Conservation (phyloP, 2,329 filamentous ascomycete genomes). For the Monosporascus sp. region DNA sequence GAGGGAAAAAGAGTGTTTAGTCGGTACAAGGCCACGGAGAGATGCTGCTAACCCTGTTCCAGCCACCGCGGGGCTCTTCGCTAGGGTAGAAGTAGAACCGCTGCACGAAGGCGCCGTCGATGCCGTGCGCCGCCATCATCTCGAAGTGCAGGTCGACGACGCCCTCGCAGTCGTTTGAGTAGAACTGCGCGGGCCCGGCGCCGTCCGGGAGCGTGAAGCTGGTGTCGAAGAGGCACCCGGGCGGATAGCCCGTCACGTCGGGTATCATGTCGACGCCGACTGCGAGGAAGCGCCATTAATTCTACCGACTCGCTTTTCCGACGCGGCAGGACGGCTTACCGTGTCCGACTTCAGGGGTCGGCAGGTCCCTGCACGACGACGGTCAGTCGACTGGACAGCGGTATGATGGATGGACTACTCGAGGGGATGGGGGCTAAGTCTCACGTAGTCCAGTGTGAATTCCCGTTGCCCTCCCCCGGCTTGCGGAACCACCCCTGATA, state of each 20-base stretch:
- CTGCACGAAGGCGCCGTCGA: slow-evolving; percentile 20
- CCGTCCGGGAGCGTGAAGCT: slow-evolving; percentile 15
- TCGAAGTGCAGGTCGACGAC: slow-evolving; percentile 21
- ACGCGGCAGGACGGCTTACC: slow-evolving; percentile 2
- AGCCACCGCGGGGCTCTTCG: slow-evolving; percentile 15
- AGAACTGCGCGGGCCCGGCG: slow-evolving; percentile 12
- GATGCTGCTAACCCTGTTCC: slow-evolving; percentile 12
- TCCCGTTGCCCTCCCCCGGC: slow-evolving; percentile 16
- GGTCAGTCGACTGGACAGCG: neutral
- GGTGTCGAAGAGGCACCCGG: slow-evolving; percentile 20
- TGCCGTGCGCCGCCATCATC: slow-evolving; percentile 17
- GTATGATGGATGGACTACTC: no score
- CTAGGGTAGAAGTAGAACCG: slow-evolving; percentile 20
- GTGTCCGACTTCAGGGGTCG: slow-evolving; percentile 17
- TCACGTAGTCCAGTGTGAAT: slow-evolving; percentile 23
- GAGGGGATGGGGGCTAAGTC: neutral
- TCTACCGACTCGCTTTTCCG: neutral
- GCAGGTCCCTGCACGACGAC: slow-evolving; percentile 8
- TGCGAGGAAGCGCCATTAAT: slow-evolving; percentile 7
- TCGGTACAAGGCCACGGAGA: neutral
- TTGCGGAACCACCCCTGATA: slow-evolving; percentile 24
- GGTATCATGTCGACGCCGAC: slow-evolving; percentile 21
- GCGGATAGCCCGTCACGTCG: slow-evolving; percentile 16
- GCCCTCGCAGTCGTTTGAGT: slow-evolving; percentile 19
- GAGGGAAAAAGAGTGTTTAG: neutral